phyloP scores from a whole-genome alignment of 345 rosid genomes.

The Angophora floribunda region DNA sequence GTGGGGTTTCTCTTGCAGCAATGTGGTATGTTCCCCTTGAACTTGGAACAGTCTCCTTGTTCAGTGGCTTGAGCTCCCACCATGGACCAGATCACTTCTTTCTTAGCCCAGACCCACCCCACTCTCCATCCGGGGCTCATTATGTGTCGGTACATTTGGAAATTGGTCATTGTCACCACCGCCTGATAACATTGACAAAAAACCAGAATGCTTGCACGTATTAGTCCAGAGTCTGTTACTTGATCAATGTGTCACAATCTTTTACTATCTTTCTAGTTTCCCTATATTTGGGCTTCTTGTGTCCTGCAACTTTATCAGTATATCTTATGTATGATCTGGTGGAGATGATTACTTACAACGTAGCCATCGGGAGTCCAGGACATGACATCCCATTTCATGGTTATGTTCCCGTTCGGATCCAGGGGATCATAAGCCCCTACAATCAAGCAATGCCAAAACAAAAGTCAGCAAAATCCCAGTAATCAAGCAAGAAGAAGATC shows the following conservation, averaged over 20 bases:
- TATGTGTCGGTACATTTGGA: conserved; percentile 33
- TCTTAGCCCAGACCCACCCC: conserved; percentile 38
- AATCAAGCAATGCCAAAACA: neutral
- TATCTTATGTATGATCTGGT: neutral
- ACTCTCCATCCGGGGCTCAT: conserved; percentile 35
- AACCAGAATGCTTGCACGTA: neutral
- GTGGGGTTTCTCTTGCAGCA: conserved; percentile 26
- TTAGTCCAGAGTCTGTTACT: neutral
- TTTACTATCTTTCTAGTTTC: neutral
- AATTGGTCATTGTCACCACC: conserved; percentile 25
- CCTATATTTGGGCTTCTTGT: neutral
- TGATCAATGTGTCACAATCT: neutral
- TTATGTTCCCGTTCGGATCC: conserved; percentile 1
- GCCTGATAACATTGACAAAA: conserved; percentile 13
- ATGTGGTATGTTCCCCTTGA: conserved; percentile 35
- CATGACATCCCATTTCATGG: conserved; percentile 3
- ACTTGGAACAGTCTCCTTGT: conserved; percentile 49
- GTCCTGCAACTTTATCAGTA: neutral
- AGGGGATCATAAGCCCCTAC: neutral
- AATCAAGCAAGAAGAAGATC: neutral
- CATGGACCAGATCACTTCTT: conserved; percentile 41
- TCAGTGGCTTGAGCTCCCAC: conserved; percentile 36
- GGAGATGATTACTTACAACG: neutral
- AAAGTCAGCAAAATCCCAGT: neutral
- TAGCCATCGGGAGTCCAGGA: conserved; percentile 6